These are phyloP conservation scores for Parathielavia appendiculata DNA, from an alignment of 495 filamentous ascomycete species.

Conservation along the genomic window DNA sequence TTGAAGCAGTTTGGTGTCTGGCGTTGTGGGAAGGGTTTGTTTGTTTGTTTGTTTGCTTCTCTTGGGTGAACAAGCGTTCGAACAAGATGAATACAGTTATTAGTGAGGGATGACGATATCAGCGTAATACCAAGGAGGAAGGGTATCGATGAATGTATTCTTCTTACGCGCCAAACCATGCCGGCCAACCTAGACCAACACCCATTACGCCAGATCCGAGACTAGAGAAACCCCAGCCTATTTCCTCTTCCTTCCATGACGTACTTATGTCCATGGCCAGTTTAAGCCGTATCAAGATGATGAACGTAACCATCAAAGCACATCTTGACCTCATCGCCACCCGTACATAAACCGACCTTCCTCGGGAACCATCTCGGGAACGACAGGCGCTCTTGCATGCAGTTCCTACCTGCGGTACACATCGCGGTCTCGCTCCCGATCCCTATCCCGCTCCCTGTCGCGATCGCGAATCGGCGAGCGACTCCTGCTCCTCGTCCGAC, in stretches of 20 bases:
- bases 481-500: constrained; percentile 47
- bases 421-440: constrained; percentile 31
- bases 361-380: background rate
- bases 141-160: background rate
- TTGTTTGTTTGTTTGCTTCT: too few species aligned
- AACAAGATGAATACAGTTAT: too few species aligned
- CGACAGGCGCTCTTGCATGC: too few species aligned
- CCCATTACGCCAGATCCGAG: background rate
- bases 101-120: too few species aligned
- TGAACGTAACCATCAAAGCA: background rate
- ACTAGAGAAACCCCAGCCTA: background rate
- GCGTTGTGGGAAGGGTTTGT: too few species aligned
- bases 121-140: background rate
- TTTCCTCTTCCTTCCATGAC: background rate
- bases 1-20: background rate
- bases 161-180: background rate
- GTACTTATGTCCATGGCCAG: background rate
- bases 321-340: background rate
- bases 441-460: constrained; percentile 39
- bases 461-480: constrained; percentile 43
- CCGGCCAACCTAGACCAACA: background rate
- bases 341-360: background rate
- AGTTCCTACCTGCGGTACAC: constrained; percentile 41
- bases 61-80: too few species aligned
- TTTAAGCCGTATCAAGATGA: background rate